Evolutionary conservation across 495 filamentous ascomycete species (phyloP).

Genomic region (Mytilinidion resinicola): DNA sequence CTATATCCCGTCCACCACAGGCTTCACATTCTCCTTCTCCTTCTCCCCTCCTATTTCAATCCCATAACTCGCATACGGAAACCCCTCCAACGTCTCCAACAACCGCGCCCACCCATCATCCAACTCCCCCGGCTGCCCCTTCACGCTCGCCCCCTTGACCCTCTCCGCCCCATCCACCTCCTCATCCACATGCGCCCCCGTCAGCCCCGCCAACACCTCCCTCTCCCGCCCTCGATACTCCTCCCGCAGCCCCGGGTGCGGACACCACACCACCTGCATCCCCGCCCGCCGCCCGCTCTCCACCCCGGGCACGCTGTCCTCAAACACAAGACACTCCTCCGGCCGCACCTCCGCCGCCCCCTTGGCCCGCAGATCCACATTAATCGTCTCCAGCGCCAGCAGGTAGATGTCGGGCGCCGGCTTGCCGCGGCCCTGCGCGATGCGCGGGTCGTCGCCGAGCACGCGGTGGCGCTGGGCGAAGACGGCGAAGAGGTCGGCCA

Average conservation of each 20-base stretch:
- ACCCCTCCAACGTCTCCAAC: constrained; percentile 55
- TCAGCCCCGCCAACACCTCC: constrained; percentile 78
- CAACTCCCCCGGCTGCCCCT: constrained; percentile 43
- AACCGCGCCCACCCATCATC: constrained; percentile 71
- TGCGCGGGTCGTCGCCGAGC: constrained; percentile 79
- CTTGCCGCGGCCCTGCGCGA: constrained; percentile 76
- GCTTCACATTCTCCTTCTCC: too few species aligned
- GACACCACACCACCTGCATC: constrained; percentile 92
- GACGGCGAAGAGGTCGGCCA: constrained; percentile 62
- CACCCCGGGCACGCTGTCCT: constrained; percentile 88
- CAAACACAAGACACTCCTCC: constrained; percentile 91
- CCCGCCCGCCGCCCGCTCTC: constrained; percentile 87
- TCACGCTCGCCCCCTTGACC: constrained; percentile 35
- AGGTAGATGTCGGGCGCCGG: constrained; percentile 93
- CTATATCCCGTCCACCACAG: too few species aligned
- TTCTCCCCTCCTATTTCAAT: constrained; percentile 5
- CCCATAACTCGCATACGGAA: constrained; percentile 68
- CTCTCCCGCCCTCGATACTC: constrained; percentile 70
- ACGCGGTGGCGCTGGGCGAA: constrained; percentile 66
- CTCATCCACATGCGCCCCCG: constrained; percentile 57
- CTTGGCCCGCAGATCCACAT: constrained; percentile 53
- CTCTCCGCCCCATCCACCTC: constrained; percentile 40
- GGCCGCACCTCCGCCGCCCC: constrained; percentile 64
- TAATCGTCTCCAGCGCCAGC: constrained; percentile 78
- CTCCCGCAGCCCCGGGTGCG: constrained; percentile 71